Evolutionary conservation across 768 basidiomycete genomes (phyloP).

Genomic region (Suillus cothurnatus): DNA sequence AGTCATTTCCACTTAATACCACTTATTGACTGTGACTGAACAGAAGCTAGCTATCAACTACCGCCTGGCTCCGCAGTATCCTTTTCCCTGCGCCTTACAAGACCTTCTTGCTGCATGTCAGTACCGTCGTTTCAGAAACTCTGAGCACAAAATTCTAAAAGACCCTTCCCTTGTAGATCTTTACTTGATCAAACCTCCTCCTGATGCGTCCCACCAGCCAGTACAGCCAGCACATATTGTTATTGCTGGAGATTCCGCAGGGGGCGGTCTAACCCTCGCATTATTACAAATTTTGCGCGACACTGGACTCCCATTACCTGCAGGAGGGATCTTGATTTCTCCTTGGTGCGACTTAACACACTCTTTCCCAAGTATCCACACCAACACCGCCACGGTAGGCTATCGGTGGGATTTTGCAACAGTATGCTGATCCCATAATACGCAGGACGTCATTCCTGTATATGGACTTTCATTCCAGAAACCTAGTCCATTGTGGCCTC

Average conservation of each 20-base stretch:
- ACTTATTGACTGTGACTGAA: slow-evolving; percentile 13
- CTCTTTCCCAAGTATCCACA: slow-evolving; percentile 86
- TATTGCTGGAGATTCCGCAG: slow-evolving; percentile 90
- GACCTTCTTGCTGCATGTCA: slow-evolving; percentile 87
- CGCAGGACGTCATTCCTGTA: slow-evolving; percentile 77
- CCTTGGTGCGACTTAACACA: slow-evolving; percentile 97
- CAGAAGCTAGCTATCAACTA: slow-evolving; percentile 66
- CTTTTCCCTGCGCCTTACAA: slow-evolving; percentile 91
- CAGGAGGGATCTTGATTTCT: slow-evolving; percentile 87
- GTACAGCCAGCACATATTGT: slow-evolving; percentile 83
- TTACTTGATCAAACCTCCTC: slow-evolving; percentile 87
- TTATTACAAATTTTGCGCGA: slow-evolving; percentile 90
- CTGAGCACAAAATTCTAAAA: slow-evolving; percentile 3
- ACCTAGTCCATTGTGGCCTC: slow-evolving; percentile 80
- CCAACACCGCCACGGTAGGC: slow-evolving; percentile 80
- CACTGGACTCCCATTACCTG: slow-evolving; percentile 75
- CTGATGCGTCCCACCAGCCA: slow-evolving; percentile 72
- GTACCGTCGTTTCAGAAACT: slow-evolving; percentile 21
- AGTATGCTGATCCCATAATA: background rate
- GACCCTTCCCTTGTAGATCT: slow-evolving; percentile 53
- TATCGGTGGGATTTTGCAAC: background rate
- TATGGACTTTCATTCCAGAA: slow-evolving; percentile 79
- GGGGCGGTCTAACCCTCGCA: slow-evolving; percentile 84
- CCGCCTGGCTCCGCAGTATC: slow-evolving; percentile 93
- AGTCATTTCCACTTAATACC: slow-evolving; percentile 17